A percentile compares a stretch with the other conserved stretches of the same genome.
These are phyloP conservation scores for Hemileccinum impolitum DNA, from an alignment of 768 basidiomycete genomes.

Conservation along the genomic window DNA sequence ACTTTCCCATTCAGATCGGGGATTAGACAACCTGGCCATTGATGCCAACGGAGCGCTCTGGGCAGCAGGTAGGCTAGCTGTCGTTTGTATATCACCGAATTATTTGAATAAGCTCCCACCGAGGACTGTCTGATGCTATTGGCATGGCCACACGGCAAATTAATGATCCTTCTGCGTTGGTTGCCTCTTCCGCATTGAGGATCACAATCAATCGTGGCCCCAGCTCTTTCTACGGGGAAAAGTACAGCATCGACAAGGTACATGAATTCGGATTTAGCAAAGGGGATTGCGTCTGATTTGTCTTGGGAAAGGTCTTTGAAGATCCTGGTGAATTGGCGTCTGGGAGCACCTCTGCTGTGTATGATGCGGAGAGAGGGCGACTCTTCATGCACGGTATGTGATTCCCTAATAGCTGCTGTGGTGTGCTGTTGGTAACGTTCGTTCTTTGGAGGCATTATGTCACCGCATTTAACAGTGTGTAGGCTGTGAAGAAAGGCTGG, in stretches of 20 bases:
- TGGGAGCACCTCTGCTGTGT: conserved; percentile 53
- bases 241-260: conserved; percentile 58
- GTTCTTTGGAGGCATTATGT: conserved; percentile 26
- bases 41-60: conserved; percentile 60
- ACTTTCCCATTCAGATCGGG: conserved; percentile 36
- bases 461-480: conserved; percentile 36
- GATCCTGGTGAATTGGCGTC: conserved; percentile 59
- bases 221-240: conserved; percentile 55
- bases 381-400: conserved; percentile 59
- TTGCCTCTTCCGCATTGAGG: conserved; percentile 50
- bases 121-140: conserved; percentile 44
- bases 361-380: conserved; percentile 46
- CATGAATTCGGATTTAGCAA: neutral
- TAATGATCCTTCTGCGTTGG: conserved; percentile 36
- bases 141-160: conserved; percentile 38
- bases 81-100: neutral
- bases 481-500: conserved; percentile 13
- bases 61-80: conserved; percentile 48
- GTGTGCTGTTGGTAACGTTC: conserved; percentile 6
- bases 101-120: neutral
- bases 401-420: conserved; percentile 1
- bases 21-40: conserved; percentile 59
- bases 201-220: conserved; percentile 52
- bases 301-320: conserved; percentile 52
- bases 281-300: neutral